Base-by-base conservation (phyloP, 257 asterid genomes). In the Vinca minor region DNA sequence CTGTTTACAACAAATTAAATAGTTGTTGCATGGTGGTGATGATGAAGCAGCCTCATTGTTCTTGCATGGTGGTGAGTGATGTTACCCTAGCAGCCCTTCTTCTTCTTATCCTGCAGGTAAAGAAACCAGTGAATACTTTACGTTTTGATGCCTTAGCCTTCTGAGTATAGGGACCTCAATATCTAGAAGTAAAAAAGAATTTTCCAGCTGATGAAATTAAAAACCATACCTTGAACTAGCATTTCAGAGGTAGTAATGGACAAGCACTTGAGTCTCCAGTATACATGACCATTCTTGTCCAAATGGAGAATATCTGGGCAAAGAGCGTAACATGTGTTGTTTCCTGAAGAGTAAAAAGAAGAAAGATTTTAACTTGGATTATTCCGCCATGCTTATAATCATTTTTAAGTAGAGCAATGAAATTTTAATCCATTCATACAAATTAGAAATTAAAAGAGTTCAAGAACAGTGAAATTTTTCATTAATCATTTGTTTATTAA, bases 151-250 rank as follows among this genome's bases (percentile, higher is more conserved):
- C n/a, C n/a, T n/a, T n/a, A n/a, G n/a, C n/a, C n/a, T n/a, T n/a
- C n/a, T n/a, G n/a, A n/a, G n/a, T n/a, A n/a, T n/a, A n/a, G n/a
- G n/a, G n/a, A 64, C 48, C 34, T 44, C 41, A 64, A 65, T 67
- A 0, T 4, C 59, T 52, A 63, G 46, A 32, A 13, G 46, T 26
- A 15, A 61, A 62, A 46, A 49, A 29, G 15, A n/a, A 34, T 29
- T 41, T 23, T 42, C 31, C 66, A 28, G 60, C 60, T 12, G 5
- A 38, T 44, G 61, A 14, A 32, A 35, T 28, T 15, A 21, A 42
- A n/a, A 59, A 47, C 78, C n/a, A 62, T 75, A 85, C 98, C 72
- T 80, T 89, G 98, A 62, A 48, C 74, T 45, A 85, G 50, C 17
- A 87, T 55, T 8, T 70, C 71, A 23, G 91, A 74, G 44, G 77